These are phyloP conservation scores for Alloteropsis semialata DNA, from an alignment of 176 grass and related monocot genomes.

Conservation along the genomic window DNA sequence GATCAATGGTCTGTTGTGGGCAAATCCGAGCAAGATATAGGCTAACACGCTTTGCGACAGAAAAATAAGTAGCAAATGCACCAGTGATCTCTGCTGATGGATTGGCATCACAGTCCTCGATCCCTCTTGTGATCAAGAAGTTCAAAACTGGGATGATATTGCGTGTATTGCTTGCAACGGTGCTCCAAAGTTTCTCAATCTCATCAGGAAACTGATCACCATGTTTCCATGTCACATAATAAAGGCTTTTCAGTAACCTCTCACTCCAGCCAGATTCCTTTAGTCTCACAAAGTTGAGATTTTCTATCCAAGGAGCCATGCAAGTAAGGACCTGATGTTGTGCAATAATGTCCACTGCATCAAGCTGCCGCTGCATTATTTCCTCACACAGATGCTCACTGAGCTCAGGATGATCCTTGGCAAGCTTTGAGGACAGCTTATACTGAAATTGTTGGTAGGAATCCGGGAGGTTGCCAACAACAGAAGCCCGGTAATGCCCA, in stretches of 20 bases:
- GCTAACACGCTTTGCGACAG: conserved; percentile 94
- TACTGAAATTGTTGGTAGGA: conserved; percentile 99
- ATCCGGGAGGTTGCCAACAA: conserved; percentile 97
- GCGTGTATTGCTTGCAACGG: conserved; percentile 88
- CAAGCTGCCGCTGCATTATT: conserved; percentile 99
- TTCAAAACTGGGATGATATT: conserved; percentile 98
- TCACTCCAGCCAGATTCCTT: conserved; percentile 94
- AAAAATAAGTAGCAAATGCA: conserved; percentile 95
- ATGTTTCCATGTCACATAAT: conserved; percentile 98
- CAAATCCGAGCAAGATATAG: conserved; percentile 96
- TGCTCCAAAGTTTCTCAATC: conserved; percentile 99
- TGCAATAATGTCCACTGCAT: conserved; percentile 94
- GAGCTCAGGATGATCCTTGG: conserved; percentile 97
- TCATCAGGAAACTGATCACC: conserved; percentile 98
- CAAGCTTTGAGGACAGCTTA: conserved; percentile 89
- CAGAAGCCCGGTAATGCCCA: conserved; percentile 89
- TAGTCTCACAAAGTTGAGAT: conserved; percentile 88
- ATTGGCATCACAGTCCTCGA: conserved; percentile 94
- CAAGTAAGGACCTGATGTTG: conserved; percentile 99
- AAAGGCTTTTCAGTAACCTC: conserved; percentile 90
- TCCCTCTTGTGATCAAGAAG: conserved; percentile 95
- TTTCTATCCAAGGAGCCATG: conserved; percentile 99
- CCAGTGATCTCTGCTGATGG: conserved; percentile 95
- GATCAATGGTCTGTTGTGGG: conserved; percentile 94
- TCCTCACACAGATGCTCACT: conserved; percentile 84